A percentile compares a stretch with the other conserved stretches of the same genome.
Evolutionary conservation across 129 eudicot species (phyloP).

Genomic region (carrot (Daucus carota)): DH1_v3.0 NC_030386.2:16983001-16983500

Average conservation of each 20-base stretch:
- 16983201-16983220: slow-evolving; percentile 52
- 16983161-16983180: slow-evolving; percentile 52
- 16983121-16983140: slow-evolving; percentile 92
- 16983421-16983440: slow-evolving; percentile 92
- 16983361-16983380: slow-evolving; percentile 86
- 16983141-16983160: slow-evolving; percentile 52
- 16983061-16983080: slow-evolving; percentile 94
- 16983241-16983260: slow-evolving; percentile 79
- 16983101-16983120: slow-evolving; percentile 92
- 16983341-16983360: slow-evolving; percentile 60
- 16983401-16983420: slow-evolving; percentile 72
- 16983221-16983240: slow-evolving; percentile 70
- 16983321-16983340: slow-evolving; percentile 81
- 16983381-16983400: slow-evolving; percentile 82
- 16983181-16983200: slow-evolving; percentile 70
- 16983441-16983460: slow-evolving; percentile 82
- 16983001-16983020: slow-evolving; percentile 84
- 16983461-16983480: slow-evolving; percentile 92
- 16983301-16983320: slow-evolving; percentile 74
- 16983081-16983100: slow-evolving; percentile 95
- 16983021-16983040: slow-evolving; percentile 81
- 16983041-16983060: slow-evolving; percentile 77
- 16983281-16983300: slow-evolving; percentile 83
- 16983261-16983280: slow-evolving; percentile 79
- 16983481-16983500: slow-evolving; percentile 87